These are phyloP conservation scores for Colletotrichum aenigma DNA, from an alignment of 2,329 filamentous ascomycete species.

Conservation along the genomic window DNA sequence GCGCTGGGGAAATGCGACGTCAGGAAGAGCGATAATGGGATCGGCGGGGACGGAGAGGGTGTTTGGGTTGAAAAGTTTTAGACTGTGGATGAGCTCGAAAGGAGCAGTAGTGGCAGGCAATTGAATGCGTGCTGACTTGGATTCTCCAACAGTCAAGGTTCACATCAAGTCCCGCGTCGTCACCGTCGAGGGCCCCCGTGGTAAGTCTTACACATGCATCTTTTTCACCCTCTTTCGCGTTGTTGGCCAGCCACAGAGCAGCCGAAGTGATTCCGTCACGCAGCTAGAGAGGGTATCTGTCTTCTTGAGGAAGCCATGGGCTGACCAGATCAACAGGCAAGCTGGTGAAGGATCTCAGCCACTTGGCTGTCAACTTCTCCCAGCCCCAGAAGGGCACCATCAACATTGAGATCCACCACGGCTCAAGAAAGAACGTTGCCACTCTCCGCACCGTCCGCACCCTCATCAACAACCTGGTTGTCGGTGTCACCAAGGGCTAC, in stretches of 20 bases:
- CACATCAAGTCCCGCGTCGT: slow-evolving; percentile 95
- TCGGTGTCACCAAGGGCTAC: slow-evolving; percentile 98
- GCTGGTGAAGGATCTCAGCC: slow-evolving; percentile 94
- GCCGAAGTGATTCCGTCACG: not conserved
- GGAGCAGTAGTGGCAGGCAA: slow-evolving; percentile 25
- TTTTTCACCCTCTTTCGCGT: not conserved
- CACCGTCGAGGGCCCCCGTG: slow-evolving; percentile 96
- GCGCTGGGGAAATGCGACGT: not conserved
- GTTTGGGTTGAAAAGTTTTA: slow-evolving; percentile 23
- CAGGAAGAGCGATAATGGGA: not conserved
- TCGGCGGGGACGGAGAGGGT: not conserved
- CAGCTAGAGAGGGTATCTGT: slow-evolving; percentile 1
- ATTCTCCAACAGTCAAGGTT: slow-evolving; percentile 80
- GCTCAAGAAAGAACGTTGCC: slow-evolving; percentile 95
- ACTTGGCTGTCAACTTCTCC: slow-evolving; percentile 95
- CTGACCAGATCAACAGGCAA: slow-evolving; percentile 65
- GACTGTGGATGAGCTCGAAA: slow-evolving; percentile 26
- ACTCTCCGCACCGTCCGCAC: slow-evolving; percentile 97
- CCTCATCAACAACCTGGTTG: slow-evolving; percentile 98
- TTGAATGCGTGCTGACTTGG: slow-evolving; percentile 35
- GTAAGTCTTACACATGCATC: slow-evolving; percentile 50
- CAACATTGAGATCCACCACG: slow-evolving; percentile 98
- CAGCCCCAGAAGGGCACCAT: slow-evolving; percentile 84
- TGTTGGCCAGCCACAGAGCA: not conserved
- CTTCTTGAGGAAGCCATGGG: slow-evolving; percentile 17